Base-by-base conservation (phyloP, 2,329 filamentous ascomycete genomes). In the Hypoxylon sp. region DNA sequence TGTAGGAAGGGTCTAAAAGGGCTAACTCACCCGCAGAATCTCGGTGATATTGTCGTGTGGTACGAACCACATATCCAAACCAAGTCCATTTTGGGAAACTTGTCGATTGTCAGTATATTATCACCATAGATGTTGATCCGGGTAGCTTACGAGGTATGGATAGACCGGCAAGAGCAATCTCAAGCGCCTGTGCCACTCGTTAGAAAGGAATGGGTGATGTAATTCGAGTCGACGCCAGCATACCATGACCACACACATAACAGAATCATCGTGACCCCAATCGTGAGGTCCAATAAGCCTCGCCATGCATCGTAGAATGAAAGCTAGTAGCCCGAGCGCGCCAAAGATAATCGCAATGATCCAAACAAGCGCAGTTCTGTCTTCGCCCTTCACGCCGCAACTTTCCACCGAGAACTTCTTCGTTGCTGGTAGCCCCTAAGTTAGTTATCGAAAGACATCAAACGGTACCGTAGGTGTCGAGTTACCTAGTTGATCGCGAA, bases 31-130 rank as follows among this genome's bases (percentile, higher is more conserved):
- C 50, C 79, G 78, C 44, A 84, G 79, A 63, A 83, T 78, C 2
- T 75, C 60, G 0, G 81, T 83, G 59, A 84, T 80, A 42, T 82
- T 73, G n/a, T 82, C 75, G 35, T 79, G 79, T 0, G 78, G 74
- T 3, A 85, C 74, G 32, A 77, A 80, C 82, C 83, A 85, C 68
- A 84, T 81, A 62, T 85, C 82, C 27, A 74, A 76, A 7, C 83
- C 82, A 4, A 84, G 75, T 2, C 82, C 83, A 46, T 76, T 63
- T 8, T 80, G 61, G 10, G 79, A 75, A 57, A 84, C 81, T 80
- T 21, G 13, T 27, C 2, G 2, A 55, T 19, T 24, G 52, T 72
- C 57, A 71, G 65, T 15, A 56, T 54, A n/a, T 7, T 0, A 37
- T 17, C 11, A n/a, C 39, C 10, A 5, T 13, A 32, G 21, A 60